phyloP scores from a whole-genome alignment of 2,329 filamentous ascomycete genomes.

The Cordyceps pruinosa region DNA sequence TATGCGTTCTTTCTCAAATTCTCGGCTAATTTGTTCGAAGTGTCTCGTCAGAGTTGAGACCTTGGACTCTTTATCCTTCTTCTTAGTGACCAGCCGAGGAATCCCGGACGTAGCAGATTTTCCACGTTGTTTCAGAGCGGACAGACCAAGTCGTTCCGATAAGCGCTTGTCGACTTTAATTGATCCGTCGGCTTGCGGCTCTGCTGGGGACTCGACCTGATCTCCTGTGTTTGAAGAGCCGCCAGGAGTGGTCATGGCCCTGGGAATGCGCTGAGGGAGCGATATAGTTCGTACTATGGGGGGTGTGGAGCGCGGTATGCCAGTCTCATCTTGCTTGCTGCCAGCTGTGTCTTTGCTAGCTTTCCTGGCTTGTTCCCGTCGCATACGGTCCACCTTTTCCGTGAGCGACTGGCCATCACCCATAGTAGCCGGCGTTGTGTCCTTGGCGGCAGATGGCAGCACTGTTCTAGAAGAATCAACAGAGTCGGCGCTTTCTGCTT shows the following conservation, averaged over 20 bases:
- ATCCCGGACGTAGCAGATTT: conserved; percentile 68
- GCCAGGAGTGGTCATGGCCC: not conserved
- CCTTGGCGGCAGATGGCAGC: not conserved
- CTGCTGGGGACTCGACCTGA: not conserved
- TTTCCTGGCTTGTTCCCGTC: conserved; percentile 37
- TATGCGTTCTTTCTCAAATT: conserved; percentile 91
- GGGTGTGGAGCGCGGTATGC: conserved; percentile 40
- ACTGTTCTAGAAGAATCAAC: not conserved
- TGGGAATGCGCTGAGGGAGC: conserved; percentile 30
- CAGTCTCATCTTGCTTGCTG: conserved; percentile 26
- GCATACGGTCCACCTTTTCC: conserved; percentile 45
- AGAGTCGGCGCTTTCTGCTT: conserved; percentile 8
- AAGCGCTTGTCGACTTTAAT: conserved; percentile 65
- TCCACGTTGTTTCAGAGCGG: conserved; percentile 52
- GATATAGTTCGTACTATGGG: conserved; percentile 49
- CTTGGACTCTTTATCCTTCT: conserved; percentile 62
- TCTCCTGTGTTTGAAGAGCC: not conserved
- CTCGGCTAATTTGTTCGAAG: conserved; percentile 92
- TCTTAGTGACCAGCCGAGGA: conserved; percentile 74
- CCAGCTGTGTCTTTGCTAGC: conserved; percentile 23
- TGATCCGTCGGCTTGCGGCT: conserved; percentile 30
- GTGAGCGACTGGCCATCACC: conserved; percentile 26
- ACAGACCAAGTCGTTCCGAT: conserved; percentile 62
- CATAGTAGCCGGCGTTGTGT: conserved; percentile 12
- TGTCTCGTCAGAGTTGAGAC: conserved; percentile 91